Evolutionary conservation across 345 rosid species (phyloP).

Genomic region (Murraya koenigii): DNA sequence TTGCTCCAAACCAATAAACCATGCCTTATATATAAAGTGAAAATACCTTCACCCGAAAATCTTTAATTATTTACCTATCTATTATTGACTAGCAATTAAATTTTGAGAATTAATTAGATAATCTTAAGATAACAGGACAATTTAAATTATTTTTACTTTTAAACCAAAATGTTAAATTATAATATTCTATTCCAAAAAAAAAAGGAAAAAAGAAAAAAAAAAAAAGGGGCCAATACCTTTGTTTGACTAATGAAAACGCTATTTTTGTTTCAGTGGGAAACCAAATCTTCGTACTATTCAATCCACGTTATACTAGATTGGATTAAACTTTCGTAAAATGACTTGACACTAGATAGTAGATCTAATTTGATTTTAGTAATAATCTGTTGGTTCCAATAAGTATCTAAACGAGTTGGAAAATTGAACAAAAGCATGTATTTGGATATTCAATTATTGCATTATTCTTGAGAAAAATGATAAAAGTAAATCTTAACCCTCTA

Average conservation of each 20-base stretch:
- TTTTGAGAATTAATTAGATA: too few relatives aligned
- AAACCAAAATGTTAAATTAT: neutral
- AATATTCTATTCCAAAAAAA: neutral
- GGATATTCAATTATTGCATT: neutral
- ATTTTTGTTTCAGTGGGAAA: neutral
- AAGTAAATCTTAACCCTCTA: neutral
- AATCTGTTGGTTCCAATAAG: neutral
- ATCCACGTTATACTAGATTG: neutral
- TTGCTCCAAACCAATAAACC: too few relatives aligned
- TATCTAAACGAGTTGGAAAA: neutral
- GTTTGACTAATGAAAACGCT: neutral
- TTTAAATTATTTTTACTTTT: too few relatives aligned
- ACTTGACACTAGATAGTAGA: neutral
- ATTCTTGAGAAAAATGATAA: neutral
- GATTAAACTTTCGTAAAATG: neutral
- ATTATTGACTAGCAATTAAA: too few relatives aligned
- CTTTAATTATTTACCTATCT: too few relatives aligned
- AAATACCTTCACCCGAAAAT: too few relatives aligned
- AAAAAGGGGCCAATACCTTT: neutral
- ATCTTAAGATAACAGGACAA: too few relatives aligned
- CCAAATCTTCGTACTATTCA: neutral
- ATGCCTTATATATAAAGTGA: too few relatives aligned
- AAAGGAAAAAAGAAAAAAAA: too few relatives aligned
- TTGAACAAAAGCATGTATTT: neutral
- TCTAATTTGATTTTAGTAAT: neutral